Evolutionary conservation across 106 monocot species (phyloP), one percentile per base, ranked within the genome.

Genomic region (Acorus gramineus): DNA sequence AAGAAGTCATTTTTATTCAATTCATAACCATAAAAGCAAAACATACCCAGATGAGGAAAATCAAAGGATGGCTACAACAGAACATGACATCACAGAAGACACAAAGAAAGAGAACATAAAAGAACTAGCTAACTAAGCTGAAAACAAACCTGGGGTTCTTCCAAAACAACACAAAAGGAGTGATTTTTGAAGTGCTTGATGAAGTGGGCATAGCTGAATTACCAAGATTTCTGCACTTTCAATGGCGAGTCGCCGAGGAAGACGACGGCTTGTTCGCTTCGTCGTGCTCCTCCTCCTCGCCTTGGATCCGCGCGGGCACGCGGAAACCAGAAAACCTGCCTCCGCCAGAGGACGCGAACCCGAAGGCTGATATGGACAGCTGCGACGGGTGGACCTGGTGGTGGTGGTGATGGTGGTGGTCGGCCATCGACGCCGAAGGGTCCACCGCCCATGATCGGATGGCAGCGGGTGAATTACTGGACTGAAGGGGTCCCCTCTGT

Each of bases 401-500:
- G 28, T 28, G 28, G 28, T 28, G 28, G 28, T 28, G 28, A 28
- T 28, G 28, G 28, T 28, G 66, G 57, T 47, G 52, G 3, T 42
- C 61, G 14, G 51, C 67, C 6, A 73, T 60, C 2, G 76, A 53
- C 5, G 65, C 53, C 9, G 73, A 56, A 48, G 89, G 70, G 50
- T 87, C 91, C 64, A 28, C 28, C 28, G 28, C 28, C 28, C 64
- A 56, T 88, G 82, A 28, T 28, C 28, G 28, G 28, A 28, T 1
- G 1, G 28, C 60, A 48, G 67, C 68, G 64, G 85, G 88, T 62
- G 74, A 71, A 72, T 75, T 85, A 90, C 83, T 91, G 91, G 96
- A 98, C 96, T 98, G 96, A 98, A 98, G 96, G 96, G 96, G 85
- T 81, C 87, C 96, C 96, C 96, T 90, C 96, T 98, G 96, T 70